phyloP scores from a whole-genome alignment of 179 eudicot species.

The Amaranthus tricolor region DNA sequence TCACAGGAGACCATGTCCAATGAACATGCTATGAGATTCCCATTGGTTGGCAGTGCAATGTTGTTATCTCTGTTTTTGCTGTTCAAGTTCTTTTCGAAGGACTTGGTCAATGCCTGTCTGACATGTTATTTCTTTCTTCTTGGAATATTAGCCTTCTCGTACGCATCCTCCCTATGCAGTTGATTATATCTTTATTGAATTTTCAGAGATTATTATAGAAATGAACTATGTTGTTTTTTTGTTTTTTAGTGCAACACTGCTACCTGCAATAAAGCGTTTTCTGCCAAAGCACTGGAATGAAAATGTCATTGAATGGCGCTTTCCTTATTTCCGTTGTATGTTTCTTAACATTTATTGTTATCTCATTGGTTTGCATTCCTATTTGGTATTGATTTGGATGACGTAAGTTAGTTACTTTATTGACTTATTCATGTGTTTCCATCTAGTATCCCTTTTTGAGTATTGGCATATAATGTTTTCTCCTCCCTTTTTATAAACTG shows the following conservation, averaged over 20 bases:
- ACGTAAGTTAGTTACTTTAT: neutral
- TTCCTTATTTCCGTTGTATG: slow-evolving; percentile 78
- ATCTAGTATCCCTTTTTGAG: neutral
- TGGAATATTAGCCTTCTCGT: slow-evolving; percentile 90
- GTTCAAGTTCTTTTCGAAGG: slow-evolving; percentile 87
- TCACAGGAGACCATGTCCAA: slow-evolving; percentile 97
- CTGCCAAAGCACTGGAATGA: slow-evolving; percentile 82
- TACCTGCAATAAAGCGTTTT: slow-evolving; percentile 79
- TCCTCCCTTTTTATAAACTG: neutral
- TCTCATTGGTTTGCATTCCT: neutral
- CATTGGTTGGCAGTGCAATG: slow-evolving; percentile 98
- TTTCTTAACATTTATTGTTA: slow-evolving; percentile 2
- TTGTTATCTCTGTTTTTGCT: slow-evolving; percentile 83
- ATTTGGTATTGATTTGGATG: neutral
- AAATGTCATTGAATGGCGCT: slow-evolving; percentile 70
- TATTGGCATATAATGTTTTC: neutral
- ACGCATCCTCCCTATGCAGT: slow-evolving; percentile 39
- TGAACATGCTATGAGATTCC: slow-evolving; percentile 97
- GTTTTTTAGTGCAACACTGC: slow-evolving; percentile 65
- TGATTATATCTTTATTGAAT: neutral
- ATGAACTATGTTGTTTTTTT: slow-evolving; percentile 5
- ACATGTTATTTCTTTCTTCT: slow-evolving; percentile 89
- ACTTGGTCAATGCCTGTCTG: slow-evolving; percentile 90
- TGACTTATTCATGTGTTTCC: neutral
- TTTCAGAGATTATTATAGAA: neutral